A percentile compares a stretch with the other conserved stretches of the same genome.
Conservation (phyloP, 345 rosid species). For the Clarkia xantiana region DNA sequence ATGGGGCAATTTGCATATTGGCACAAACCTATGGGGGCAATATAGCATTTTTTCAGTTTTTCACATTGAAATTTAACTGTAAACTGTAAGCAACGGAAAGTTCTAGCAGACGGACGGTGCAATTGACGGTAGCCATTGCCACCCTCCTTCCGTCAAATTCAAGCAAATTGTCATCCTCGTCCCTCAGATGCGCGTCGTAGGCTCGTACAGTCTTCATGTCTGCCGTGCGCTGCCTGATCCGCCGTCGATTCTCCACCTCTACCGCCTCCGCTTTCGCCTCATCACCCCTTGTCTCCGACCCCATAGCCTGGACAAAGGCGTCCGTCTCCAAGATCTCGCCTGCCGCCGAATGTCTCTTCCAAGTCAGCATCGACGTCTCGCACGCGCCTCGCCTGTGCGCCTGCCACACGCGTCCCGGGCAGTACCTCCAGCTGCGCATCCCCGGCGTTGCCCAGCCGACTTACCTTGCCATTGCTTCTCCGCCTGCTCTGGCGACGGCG, state of each 20-base stretch:
- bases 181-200: no score
- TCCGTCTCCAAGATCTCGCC: constrained; percentile 43
- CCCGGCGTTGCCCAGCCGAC: constrained; percentile 52
- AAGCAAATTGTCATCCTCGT: no score
- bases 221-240: constrained; percentile 11
- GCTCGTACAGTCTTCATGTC: constrained; percentile 50
- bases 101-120: no score
- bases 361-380: constrained; percentile 62
- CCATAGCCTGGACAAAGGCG: constrained; percentile 56
- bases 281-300: constrained; percentile 55
- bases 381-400: constrained; percentile 56
- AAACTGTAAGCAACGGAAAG: no score
- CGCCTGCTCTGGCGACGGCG: constrained; percentile 44
- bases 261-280: constrained; percentile 33
- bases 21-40: no score
- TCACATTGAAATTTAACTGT: no score
- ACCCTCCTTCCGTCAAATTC: no score
- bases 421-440: constrained; percentile 80
- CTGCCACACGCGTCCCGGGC: constrained; percentile 60
- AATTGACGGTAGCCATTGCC: no score
- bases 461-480: constrained; percentile 83
- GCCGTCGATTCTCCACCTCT: constrained; percentile 22
- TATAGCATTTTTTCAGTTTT: no score
- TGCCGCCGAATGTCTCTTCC: constrained; percentile 82
- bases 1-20: no score